Percentiles rank a stretch among this genome's conserved stretches.
Conservation (phyloP, 2,329 filamentous ascomycete genomes). For the Bisporella sp. region DNA sequence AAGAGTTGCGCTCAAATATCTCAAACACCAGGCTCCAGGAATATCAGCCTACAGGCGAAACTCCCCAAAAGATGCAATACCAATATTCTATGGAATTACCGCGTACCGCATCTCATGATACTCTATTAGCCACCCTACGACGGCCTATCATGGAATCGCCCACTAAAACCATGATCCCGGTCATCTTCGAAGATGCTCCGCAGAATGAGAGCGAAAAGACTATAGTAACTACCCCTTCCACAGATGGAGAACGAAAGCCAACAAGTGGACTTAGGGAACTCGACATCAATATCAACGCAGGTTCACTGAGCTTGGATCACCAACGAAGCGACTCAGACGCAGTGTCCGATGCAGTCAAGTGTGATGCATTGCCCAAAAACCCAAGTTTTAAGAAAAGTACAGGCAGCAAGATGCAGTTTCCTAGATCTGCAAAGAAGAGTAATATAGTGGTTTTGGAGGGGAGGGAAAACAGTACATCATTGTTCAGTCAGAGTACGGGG, state of each 20-base stretch:
- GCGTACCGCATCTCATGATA: slow-evolving; percentile 59
- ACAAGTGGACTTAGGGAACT: slow-evolving; percentile 41
- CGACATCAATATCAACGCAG: slow-evolving; percentile 38
- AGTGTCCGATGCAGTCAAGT: not conserved
- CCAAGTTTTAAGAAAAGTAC: slow-evolving; percentile 23
- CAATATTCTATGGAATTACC: slow-evolving; percentile 74
- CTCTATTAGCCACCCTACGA: slow-evolving; percentile 43
- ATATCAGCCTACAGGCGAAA: slow-evolving; percentile 79
- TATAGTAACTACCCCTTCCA: not conserved
- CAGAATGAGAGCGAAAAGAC: not conserved
- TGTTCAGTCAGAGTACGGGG: slow-evolving; percentile 20
- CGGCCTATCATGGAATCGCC: slow-evolving; percentile 24
- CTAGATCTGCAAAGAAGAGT: slow-evolving; percentile 31
- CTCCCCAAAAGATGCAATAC: slow-evolving; percentile 76
- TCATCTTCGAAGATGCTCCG: slow-evolving; percentile 26
- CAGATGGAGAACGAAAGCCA: slow-evolving; percentile 12
- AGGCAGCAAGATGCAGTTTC: slow-evolving; percentile 35
- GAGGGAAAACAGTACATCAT: slow-evolving; percentile 32
- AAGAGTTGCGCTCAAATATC: slow-evolving; percentile 64
- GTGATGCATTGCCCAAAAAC: slow-evolving; percentile 4
- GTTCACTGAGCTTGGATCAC: slow-evolving; percentile 16
- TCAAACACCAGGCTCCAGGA: slow-evolving; percentile 60
- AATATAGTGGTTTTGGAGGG: slow-evolving; percentile 35
- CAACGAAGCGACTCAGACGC: slow-evolving; percentile 5
- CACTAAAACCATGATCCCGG: slow-evolving; percentile 23